Conservation (phyloP, 148 eudicot species). For the Nepenthes mirabilis region DNA sequence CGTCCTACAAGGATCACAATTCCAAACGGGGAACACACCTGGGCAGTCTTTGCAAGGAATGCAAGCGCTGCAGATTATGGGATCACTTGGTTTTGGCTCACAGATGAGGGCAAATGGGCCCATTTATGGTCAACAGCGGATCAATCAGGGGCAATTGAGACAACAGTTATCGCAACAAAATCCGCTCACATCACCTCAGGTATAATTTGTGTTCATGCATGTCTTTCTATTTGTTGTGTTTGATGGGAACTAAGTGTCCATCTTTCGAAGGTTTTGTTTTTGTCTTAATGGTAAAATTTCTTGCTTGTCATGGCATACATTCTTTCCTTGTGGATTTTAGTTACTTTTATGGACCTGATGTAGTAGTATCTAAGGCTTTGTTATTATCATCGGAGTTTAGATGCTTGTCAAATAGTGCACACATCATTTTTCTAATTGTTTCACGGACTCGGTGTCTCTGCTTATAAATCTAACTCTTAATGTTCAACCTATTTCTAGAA, state of each 20-base stretch:
- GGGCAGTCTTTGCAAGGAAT: slow-evolving; percentile 61
- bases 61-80: slow-evolving; percentile 77
- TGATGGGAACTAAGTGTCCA: not conserved
- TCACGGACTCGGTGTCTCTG: not conserved
- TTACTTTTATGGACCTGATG: too few relatives aligned
- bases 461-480: slow-evolving; percentile 4
- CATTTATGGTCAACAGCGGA: slow-evolving; percentile 53
- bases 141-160: slow-evolving; percentile 46
- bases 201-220: slow-evolving; percentile 9
- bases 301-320: too few relatives aligned
- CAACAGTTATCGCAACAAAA: slow-evolving; percentile 59
- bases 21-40: slow-evolving; percentile 44
- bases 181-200: slow-evolving; percentile 62
- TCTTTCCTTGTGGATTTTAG: too few relatives aligned
- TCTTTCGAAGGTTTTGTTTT: not conserved
- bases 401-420: too few relatives aligned
- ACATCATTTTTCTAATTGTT: too few relatives aligned
- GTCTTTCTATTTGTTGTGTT: not conserved
- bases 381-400: too few relatives aligned
- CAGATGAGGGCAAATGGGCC: slow-evolving; percentile 66
- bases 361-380: too few relatives aligned
- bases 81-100: slow-evolving; percentile 37
- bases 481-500: slow-evolving; percentile 22
- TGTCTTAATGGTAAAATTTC: not conserved
- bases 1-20: slow-evolving; percentile 66